Evolutionary conservation across 2,329 filamentous ascomycete species (phyloP).

Genomic region (Tolypocladium cylindrosporum): DNA sequence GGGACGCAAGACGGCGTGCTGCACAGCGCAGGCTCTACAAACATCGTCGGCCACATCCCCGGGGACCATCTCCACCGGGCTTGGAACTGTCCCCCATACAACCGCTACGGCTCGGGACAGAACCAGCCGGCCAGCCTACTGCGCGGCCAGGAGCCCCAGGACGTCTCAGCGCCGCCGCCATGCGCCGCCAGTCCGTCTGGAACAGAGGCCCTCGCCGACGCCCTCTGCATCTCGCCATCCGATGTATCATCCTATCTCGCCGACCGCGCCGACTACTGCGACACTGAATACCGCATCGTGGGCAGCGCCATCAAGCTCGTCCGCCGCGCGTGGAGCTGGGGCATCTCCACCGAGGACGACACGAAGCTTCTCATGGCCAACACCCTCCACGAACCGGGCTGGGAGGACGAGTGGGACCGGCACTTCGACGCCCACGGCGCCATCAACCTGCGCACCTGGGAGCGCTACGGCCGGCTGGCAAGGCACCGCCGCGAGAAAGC

Average conservation of each 20-base stretch:
- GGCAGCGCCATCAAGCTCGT: conserved; percentile 8
- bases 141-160: no score
- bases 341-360: conserved; percentile 5
- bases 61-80: background rate
- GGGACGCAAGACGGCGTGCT: no score
- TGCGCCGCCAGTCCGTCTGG: background rate
- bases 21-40: background rate
- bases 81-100: background rate
- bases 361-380: conserved; percentile 11
- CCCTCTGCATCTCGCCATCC: conserved; percentile 3
- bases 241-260: conserved; percentile 5
- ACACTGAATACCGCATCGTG: conserved; percentile 6
- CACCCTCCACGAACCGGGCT: conserved; percentile 10
- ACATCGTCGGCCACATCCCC: background rate
- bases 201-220: conserved; percentile 2
- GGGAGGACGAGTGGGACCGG: conserved; percentile 12
- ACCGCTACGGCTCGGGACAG: background rate
- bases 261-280: conserved; percentile 1
- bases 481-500: conserved; percentile 10
- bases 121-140: background rate
- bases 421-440: conserved; percentile 9
- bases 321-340: conserved; percentile 8
- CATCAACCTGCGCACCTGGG: conserved; percentile 13
- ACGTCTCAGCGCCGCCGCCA: background rate
- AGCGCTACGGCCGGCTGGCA: conserved; percentile 13